phyloP scores from a whole-genome alignment of 805 yeast genomes.

The Candida tammaniensis region DNA sequence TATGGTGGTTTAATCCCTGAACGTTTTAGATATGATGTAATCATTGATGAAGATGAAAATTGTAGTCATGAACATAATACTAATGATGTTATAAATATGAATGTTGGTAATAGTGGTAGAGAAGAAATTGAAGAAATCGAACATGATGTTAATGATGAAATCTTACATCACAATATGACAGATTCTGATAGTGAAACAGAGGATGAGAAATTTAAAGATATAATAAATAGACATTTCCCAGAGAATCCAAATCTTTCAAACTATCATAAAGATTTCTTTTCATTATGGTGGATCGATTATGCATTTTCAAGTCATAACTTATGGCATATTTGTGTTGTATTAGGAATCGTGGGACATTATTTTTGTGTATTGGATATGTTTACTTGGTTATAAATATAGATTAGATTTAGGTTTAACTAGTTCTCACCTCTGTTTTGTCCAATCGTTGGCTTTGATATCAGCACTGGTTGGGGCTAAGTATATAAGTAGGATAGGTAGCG shows the following conservation, averaged over 20 bases:
- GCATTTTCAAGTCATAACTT: constrained; percentile 77
- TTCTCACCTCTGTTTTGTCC: constrained; percentile 26
- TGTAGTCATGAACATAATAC: constrained; percentile 24
- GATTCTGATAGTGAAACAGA: constrained; percentile 8
- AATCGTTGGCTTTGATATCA: constrained; percentile 39
- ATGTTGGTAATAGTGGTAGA: constrained; percentile 34
- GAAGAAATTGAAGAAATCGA: constrained; percentile 35
- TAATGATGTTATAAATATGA: constrained; percentile 30
- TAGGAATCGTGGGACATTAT: constrained; percentile 90
- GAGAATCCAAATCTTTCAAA: constrained; percentile 30
- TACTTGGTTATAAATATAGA: constrained; percentile 15
- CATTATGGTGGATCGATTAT: constrained; percentile 86
- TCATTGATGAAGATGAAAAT: constrained; percentile 43
- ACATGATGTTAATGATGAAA: constrained; percentile 11
- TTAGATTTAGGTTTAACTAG: no score
- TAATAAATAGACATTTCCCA: constrained; percentile 38
- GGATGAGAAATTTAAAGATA: constrained; percentile 22
- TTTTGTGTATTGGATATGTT: constrained; percentile 73
- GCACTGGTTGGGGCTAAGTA: constrained; percentile 38
- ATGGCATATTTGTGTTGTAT: constrained; percentile 90
- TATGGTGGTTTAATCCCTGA: constrained; percentile 90
- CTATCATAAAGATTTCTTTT: constrained; percentile 38
- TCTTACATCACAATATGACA: constrained; percentile 5
- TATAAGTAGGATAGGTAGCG: constrained; percentile 12
- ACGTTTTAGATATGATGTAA: constrained; percentile 72